Conservation (phyloP, 305 asterid species). For the Ilex paraguariensis region DNA sequence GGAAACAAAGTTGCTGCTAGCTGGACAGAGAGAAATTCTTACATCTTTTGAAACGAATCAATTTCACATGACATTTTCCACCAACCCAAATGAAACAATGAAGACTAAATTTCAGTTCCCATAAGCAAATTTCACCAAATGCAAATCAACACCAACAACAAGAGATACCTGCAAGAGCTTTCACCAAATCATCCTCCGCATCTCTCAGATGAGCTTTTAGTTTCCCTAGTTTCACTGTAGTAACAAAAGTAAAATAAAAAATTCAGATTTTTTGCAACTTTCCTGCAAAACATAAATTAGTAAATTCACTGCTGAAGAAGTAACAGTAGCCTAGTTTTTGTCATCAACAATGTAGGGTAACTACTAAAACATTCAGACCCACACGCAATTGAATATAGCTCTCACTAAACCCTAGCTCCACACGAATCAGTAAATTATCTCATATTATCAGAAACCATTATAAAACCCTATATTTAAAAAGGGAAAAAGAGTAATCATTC, state of each 20-base stretch:
- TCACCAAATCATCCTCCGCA: constrained; percentile 68
- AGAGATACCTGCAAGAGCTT: constrained; percentile 69
- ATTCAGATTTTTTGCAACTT: background rate
- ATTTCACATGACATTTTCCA: too few species aligned
- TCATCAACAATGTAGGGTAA: background rate
- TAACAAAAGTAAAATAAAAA: background rate
- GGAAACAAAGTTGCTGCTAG: background rate
- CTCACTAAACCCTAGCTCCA: background rate
- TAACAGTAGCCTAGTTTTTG: background rate
- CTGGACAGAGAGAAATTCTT: too few species aligned
- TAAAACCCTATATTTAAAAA: background rate
- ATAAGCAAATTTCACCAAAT: background rate
- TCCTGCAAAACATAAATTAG: background rate
- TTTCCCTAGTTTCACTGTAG: constrained; percentile 49
- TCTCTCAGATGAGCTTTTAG: constrained; percentile 59
- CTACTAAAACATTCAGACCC: too few species aligned
- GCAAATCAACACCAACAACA: background rate
- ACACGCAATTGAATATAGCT: too few species aligned
- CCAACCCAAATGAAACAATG: background rate
- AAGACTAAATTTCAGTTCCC: too few species aligned
- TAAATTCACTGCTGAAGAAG: background rate
- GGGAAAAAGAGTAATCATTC: background rate
- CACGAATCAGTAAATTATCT: too few species aligned
- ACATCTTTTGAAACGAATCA: too few species aligned
- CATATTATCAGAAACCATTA: background rate